Evolutionary conservation across 2,329 filamentous ascomycete genomes (phyloP).

Genomic region (Rhytidhysteron rufulum): DNA sequence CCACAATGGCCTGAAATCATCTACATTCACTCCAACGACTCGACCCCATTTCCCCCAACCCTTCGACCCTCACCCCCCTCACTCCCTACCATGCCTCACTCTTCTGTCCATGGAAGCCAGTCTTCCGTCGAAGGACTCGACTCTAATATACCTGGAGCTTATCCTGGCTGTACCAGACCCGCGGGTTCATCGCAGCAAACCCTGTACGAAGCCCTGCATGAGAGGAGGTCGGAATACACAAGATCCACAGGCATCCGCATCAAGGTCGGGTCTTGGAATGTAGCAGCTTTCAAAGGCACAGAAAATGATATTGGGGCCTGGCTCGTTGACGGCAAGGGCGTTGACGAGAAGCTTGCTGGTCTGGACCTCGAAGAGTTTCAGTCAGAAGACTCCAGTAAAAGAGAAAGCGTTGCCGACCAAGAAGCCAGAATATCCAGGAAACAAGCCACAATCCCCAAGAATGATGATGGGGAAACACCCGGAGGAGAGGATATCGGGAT

Average conservation of each 20-base stretch:
- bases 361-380: slow-evolving; percentile 33
- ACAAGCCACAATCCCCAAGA: slow-evolving; percentile 40
- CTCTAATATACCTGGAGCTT: slow-evolving; percentile 48
- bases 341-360: slow-evolving; percentile 60
- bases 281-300: slow-evolving; percentile 76
- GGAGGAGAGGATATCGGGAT: slow-evolving; percentile 72
- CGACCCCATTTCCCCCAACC: too few relatives aligned
- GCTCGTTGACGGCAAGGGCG: slow-evolving; percentile 76
- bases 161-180: slow-evolving; percentile 32
- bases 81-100: too few relatives aligned
- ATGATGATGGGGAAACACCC: slow-evolving; percentile 46
- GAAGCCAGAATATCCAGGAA: slow-evolving; percentile 45
- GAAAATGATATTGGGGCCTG: slow-evolving; percentile 84
- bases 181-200: slow-evolving; percentile 40
- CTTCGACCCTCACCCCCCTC: too few relatives aligned
- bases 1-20: too few relatives aligned
- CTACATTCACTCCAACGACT: too few relatives aligned
- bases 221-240: slow-evolving; percentile 75
- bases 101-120: slow-evolving; percentile 10
- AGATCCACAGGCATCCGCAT: slow-evolving; percentile 70
- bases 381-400: slow-evolving; percentile 29
- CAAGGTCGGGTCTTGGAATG: slow-evolving; percentile 95
- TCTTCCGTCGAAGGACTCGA: slow-evolving; percentile 32
- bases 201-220: slow-evolving; percentile 60
- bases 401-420: slow-evolving; percentile 46